A percentile compares a stretch with the other conserved stretches of the same genome.
These are phyloP conservation scores for Ramaria sp. DNA, from an alignment of 768 basidiomycete species.

Conservation along the genomic window DNA sequence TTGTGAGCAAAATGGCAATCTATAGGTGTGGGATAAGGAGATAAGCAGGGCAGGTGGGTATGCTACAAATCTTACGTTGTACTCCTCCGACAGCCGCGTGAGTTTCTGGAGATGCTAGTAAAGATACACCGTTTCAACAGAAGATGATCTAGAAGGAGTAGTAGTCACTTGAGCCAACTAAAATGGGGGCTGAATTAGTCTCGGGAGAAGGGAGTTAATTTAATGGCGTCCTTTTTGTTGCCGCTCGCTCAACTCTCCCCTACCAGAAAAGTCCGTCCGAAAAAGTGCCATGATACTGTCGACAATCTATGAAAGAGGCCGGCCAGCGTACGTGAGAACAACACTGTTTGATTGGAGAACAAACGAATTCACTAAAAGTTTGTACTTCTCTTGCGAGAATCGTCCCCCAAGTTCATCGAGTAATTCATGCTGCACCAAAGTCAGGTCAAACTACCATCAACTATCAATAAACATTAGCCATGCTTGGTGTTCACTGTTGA, in stretches of 20 bases:
- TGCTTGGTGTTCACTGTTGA: conserved; percentile 89
- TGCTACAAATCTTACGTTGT: conserved; percentile 37
- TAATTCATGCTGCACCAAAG: conserved; percentile 4
- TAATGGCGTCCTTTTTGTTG: conserved; percentile 64
- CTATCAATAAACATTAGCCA: conserved; percentile 1
- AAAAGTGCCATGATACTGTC: conserved; percentile 98
- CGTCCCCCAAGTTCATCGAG: conserved; percentile 1
- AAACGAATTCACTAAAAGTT: conserved; percentile 37
- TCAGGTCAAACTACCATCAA: conserved; percentile 4
- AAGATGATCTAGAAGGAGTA: not conserved
- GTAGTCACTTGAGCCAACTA: conserved; percentile 70
- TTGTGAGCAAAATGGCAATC: conserved; percentile 82
- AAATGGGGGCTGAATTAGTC: not conserved
- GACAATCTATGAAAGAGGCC: conserved; percentile 49
- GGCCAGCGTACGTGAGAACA: conserved; percentile 8
- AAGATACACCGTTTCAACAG: not conserved
- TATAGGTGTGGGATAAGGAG: conserved; percentile 22
- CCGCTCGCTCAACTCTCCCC: conserved; percentile 89
- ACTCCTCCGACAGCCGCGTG: conserved; percentile 87
- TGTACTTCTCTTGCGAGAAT: conserved; percentile 1
- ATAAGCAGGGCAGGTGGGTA: conserved; percentile 9
- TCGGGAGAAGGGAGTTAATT: not conserved
- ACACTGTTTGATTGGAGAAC: not conserved
- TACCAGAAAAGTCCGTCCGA: conserved; percentile 84
- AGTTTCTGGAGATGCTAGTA: conserved; percentile 45